Evolutionary conservation across 176 grass and related monocot species (phyloP).

Genomic region (Triticum urartu): DNA sequence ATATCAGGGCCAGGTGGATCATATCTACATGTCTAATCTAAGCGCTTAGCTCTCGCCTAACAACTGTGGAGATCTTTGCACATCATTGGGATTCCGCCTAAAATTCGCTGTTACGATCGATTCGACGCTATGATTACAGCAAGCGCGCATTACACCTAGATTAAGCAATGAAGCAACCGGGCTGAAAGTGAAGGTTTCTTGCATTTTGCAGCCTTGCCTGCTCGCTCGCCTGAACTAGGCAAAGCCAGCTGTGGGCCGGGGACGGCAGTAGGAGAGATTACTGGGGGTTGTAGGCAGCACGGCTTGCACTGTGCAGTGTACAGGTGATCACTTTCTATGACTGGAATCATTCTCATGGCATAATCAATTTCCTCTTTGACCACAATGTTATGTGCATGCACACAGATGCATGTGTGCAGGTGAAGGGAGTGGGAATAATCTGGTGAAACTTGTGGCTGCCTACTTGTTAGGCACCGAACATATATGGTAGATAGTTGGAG

Average conservation of each 20-base stretch:
- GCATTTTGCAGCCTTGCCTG: slow-evolving; percentile 15
- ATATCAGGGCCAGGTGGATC: slow-evolving; percentile 27
- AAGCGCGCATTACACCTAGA: slow-evolving; percentile 43
- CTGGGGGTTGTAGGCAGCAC: slow-evolving; percentile 15
- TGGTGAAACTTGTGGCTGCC: slow-evolving; percentile 19
- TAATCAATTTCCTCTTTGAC: slow-evolving; percentile 30
- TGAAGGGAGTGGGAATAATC: slow-evolving; percentile 27
- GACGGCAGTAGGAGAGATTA: neutral
- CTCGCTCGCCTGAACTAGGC: slow-evolving; percentile 4
- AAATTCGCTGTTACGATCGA: slow-evolving; percentile 36
- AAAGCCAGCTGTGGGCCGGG: slow-evolving; percentile 24
- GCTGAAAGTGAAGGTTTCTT: slow-evolving; percentile 26
- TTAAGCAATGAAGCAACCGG: slow-evolving; percentile 8
- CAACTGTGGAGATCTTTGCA: slow-evolving; percentile 32
- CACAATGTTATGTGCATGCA: neutral
- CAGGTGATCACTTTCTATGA: neutral
- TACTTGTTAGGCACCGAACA: slow-evolving; percentile 48
- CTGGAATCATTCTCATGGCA: slow-evolving; percentile 26
- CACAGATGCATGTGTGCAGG: neutral
- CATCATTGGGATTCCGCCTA: slow-evolving; percentile 55
- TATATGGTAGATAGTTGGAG: neutral
- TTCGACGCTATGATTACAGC: slow-evolving; percentile 38
- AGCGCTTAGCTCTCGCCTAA: slow-evolving; percentile 39
- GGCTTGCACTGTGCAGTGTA: slow-evolving; percentile 4
- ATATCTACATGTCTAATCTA: slow-evolving; percentile 34